These are phyloP conservation scores for Galeopsis tetrahit DNA, from an alignment of 257 asterid genomes.

Conservation along the genomic window DNA sequence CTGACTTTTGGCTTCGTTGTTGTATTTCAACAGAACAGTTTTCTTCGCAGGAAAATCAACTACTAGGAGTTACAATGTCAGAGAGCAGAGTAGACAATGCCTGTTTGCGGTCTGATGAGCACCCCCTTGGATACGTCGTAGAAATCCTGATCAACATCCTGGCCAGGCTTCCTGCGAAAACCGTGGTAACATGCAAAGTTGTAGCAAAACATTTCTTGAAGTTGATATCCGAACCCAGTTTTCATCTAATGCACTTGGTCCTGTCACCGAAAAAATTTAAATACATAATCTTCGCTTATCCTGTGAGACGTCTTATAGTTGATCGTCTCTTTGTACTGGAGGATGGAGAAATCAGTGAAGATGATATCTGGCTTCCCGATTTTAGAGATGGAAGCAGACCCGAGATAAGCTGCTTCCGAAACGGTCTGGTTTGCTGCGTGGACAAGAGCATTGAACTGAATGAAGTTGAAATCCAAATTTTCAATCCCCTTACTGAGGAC, in stretches of 20 bases:
- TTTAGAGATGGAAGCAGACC: conserved; percentile 20
- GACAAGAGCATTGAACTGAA: background rate
- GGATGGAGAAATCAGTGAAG: conserved; percentile 28
- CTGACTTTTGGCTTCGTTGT: background rate
- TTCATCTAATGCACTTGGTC: conserved; percentile 31
- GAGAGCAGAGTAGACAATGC: background rate
- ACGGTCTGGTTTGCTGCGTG: conserved; percentile 37
- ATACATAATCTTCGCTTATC: conserved; percentile 36
- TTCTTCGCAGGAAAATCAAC: conserved; percentile 21
- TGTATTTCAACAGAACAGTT: background rate
- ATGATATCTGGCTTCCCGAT: conserved; percentile 27
- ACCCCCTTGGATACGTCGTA: conserved; percentile 26
- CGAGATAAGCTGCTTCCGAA: conserved; percentile 35
- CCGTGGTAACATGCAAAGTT: conserved; percentile 24
- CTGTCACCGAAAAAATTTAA: conserved; percentile 4
- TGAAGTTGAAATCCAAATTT: conserved; percentile 32
- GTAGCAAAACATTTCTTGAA: conserved; percentile 38
- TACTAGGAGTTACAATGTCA: conserved; percentile 32
- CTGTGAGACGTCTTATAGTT: background rate
- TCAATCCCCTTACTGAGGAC: conserved; percentile 35
- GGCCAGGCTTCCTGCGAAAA: conserved; percentile 33
- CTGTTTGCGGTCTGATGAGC: background rate
- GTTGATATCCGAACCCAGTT: conserved; percentile 33
- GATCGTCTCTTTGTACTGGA: conserved; percentile 35
- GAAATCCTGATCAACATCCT: conserved; percentile 35